Conservation (phyloP, 768 basidiomycete species). For the Lyophyllum semitale region DNA sequence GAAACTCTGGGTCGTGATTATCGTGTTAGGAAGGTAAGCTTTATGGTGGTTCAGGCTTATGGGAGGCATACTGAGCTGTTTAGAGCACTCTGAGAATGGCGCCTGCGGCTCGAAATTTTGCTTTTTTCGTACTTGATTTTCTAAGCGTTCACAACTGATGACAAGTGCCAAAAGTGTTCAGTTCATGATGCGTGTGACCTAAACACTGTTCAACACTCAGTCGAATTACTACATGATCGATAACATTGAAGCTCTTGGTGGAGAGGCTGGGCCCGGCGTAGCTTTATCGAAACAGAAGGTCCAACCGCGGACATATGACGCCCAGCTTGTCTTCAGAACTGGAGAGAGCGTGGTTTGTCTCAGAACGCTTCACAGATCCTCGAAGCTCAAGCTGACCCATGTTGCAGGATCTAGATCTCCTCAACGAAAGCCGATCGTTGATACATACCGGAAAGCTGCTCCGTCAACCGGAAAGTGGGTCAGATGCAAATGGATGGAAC, state of each 20-base stretch:
- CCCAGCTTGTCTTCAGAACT: constrained; percentile 73
- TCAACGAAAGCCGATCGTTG: constrained; percentile 81
- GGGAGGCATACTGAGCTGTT: not conserved
- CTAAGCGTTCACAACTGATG: not conserved
- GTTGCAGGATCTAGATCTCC: constrained; percentile 79
- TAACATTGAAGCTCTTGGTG: constrained; percentile 81
- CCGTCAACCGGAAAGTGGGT: constrained; percentile 79
- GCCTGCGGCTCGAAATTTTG: not conserved
- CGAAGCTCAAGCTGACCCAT: not conserved
- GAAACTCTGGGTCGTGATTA: not conserved
- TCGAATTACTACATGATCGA: constrained; percentile 62
- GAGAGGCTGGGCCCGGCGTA: constrained; percentile 87
- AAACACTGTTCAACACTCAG: constrained; percentile 1
- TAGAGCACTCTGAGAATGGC: not conserved
- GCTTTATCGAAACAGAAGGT: constrained; percentile 86
- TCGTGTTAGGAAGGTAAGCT: not conserved
- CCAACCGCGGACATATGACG: constrained; percentile 82
- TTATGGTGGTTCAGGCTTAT: not conserved
- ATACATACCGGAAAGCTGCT: constrained; percentile 82
- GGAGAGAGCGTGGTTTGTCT: constrained; percentile 66
- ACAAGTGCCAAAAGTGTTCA: constrained; percentile 2
- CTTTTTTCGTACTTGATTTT: not conserved
- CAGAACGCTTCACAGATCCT: not conserved
- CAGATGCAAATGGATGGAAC: constrained; percentile 78
- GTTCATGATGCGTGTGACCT: not conserved